These are phyloP conservation scores for Cercospora citrullina DNA, from an alignment of 2,329 filamentous ascomycete species.

Conservation along the genomic window DNA sequence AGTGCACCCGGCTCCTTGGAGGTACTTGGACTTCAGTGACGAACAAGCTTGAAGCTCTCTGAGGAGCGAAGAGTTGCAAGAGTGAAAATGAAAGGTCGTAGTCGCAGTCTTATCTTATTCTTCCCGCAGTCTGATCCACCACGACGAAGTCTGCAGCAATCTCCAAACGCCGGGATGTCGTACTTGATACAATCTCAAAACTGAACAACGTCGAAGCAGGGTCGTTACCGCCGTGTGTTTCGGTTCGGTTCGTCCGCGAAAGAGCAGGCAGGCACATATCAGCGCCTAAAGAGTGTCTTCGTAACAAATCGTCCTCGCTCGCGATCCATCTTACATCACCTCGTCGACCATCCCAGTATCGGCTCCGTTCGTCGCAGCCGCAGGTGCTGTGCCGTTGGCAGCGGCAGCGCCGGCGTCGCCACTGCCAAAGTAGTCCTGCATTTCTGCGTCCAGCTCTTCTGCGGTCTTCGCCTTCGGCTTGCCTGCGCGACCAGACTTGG, in stretches of 20 bases:
- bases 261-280: constrained; percentile 10
- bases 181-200: constrained; percentile 18
- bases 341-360: constrained; percentile 57
- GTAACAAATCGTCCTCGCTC: constrained; percentile 2
- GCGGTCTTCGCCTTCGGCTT: constrained; percentile 80
- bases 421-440: constrained; percentile 86
- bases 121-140: neutral
- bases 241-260: neutral
- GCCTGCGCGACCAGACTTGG: constrained; percentile 62
- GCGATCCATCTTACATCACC: constrained; percentile 48
- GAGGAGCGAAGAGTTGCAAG: neutral
- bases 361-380: constrained; percentile 49
- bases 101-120: constrained; percentile 6
- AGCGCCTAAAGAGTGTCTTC: neutral
- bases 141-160: neutral
- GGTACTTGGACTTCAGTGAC: neutral
- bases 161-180: neutral
- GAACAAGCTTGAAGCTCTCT: neutral
- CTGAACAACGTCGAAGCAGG: neutral
- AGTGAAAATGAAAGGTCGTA: neutral
- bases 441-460: constrained; percentile 94
- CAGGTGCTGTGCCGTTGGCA: constrained; percentile 49
- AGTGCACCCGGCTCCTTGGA: neutral
- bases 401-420: constrained; percentile 48
- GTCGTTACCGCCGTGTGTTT: neutral